Percentiles rank a stretch among this genome's conserved stretches.
phyloP scores from a whole-genome alignment of 2,329 filamentous ascomycete genomes.

The Diatrype stigma region DNA sequence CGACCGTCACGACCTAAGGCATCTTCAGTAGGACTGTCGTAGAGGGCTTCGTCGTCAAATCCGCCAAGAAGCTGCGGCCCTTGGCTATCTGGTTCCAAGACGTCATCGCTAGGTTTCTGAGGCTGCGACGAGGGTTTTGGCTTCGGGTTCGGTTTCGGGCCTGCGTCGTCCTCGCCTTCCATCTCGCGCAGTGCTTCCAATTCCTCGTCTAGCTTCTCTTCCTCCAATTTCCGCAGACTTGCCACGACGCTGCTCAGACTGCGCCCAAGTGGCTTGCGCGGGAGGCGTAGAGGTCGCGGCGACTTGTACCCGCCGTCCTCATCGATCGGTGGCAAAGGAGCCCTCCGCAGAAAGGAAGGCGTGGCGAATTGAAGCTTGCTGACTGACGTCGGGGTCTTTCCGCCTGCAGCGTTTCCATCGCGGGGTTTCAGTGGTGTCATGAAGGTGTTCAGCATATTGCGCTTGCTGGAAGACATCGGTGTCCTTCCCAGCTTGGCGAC shows the following conservation, averaged over 20 bases:
- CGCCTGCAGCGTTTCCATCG: conserved; percentile 32
- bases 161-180: conserved; percentile 48
- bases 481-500: conserved; percentile 39
- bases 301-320: conserved; percentile 51
- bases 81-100: conserved; percentile 43
- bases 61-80: conserved; percentile 47
- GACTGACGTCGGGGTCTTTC: conserved; percentile 44
- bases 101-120: conserved; percentile 15
- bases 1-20: conserved; percentile 50
- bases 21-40: conserved; percentile 53
- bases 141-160: conserved; percentile 5
- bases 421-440: conserved; percentile 58
- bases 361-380: conserved; percentile 61
- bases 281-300: conserved; percentile 47
- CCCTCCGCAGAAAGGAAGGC: conserved; percentile 64
- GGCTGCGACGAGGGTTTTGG: conserved; percentile 9
- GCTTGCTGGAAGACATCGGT: conserved; percentile 55
- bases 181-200: conserved; percentile 69
- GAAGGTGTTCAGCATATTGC: conserved; percentile 59
- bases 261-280: conserved; percentile 59
- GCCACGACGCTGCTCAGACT: conserved; percentile 73
- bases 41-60: conserved; percentile 59
- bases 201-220: conserved; percentile 68
- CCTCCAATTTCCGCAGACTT: conserved; percentile 64
- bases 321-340: conserved; percentile 46